Evolutionary conservation across 2,329 filamentous ascomycete genomes (phyloP).

Genomic region (Anthostomella pinea): DNA sequence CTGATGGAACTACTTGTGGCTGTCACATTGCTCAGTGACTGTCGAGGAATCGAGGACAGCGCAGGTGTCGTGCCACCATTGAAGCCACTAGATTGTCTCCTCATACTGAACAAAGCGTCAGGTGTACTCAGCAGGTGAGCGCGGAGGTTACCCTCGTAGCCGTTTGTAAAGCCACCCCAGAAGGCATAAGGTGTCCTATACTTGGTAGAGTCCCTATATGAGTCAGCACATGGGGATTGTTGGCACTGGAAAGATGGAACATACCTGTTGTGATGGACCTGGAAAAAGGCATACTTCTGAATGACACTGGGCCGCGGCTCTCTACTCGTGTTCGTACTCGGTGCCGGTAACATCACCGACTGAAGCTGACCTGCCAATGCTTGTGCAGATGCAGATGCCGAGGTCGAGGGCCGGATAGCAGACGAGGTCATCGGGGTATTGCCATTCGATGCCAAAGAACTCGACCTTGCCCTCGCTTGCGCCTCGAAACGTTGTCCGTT

Average conservation of each 20-base stretch:
- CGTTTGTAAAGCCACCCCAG: constrained; percentile 58
- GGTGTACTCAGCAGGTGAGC: constrained; percentile 44
- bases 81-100: constrained; percentile 21
- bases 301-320: constrained; percentile 38
- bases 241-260: constrained; percentile 8
- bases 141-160: constrained; percentile 53
- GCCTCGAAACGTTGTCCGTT: constrained; percentile 34
- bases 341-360: constrained; percentile 19
- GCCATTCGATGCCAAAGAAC: constrained; percentile 31
- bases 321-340: constrained; percentile 11
- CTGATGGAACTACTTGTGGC: constrained; percentile 2
- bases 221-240: constrained; percentile 23
- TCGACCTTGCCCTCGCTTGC: constrained; percentile 32
- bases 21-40: constrained; percentile 12
- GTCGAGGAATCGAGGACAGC: constrained; percentile 11
- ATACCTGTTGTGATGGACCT: constrained; percentile 58
- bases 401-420: constrained; percentile 35
- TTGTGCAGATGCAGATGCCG: constrained; percentile 33
- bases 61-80: constrained; percentile 8
- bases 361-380: constrained; percentile 25
- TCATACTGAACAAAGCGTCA: constrained; percentile 34
- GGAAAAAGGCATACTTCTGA: constrained; percentile 57
- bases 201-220: constrained; percentile 48
- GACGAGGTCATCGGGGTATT: constrained; percentile 35
- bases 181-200: constrained; percentile 60